Evolutionary conservation across 2,329 filamentous ascomycete genomes (phyloP).

Genomic region (Ceratocystiopsis brevicomis): DNA sequence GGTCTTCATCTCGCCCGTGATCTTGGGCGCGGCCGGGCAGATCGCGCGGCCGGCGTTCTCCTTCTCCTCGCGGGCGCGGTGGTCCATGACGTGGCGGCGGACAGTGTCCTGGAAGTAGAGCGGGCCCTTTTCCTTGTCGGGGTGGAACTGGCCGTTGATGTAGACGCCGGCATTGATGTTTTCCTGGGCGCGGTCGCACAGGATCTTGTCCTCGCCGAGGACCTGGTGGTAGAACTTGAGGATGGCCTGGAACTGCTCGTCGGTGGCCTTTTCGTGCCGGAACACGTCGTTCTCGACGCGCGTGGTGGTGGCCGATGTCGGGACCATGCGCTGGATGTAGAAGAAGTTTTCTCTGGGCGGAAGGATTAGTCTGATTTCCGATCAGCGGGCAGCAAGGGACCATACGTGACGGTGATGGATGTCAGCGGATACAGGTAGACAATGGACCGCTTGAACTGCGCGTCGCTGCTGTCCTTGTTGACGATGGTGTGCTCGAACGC

Average conservation of each 20-base stretch:
- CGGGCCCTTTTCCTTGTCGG: slow-evolving; percentile 31
- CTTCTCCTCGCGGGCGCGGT: slow-evolving; percentile 11
- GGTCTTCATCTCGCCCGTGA: slow-evolving; percentile 8
- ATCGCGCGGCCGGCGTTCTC: slow-evolving; percentile 10
- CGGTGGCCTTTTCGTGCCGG: slow-evolving; percentile 25
- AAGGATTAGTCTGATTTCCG: too few species aligned
- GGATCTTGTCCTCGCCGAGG: slow-evolving; percentile 30
- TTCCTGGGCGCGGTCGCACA: slow-evolving; percentile 28
- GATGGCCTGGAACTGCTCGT: slow-evolving; percentile 27
- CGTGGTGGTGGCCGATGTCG: slow-evolving; percentile 21
- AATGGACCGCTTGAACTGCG: slow-evolving; percentile 12
- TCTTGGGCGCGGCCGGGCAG: slow-evolving; percentile 15
- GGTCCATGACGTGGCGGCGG: slow-evolving; percentile 12
- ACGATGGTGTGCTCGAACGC: slow-evolving; percentile 5
- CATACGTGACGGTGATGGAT: slow-evolving; percentile 21
- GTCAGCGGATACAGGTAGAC: slow-evolving; percentile 23
- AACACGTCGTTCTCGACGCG: slow-evolving; percentile 32
- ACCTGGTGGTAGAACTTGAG: slow-evolving; percentile 31
- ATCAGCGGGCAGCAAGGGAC: not conserved
- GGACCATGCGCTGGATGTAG: slow-evolving; percentile 31
- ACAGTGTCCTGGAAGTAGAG: slow-evolving; percentile 24
- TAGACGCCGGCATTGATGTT: slow-evolving; percentile 32
- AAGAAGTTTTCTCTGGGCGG: slow-evolving; percentile 26
- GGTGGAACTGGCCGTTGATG: slow-evolving; percentile 31
- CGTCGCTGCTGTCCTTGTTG: slow-evolving; percentile 5